Percentiles rank a stretch among this genome's conserved stretches.
Conservation (phyloP, 2,329 filamentous ascomycete species). For the Scleromitrula shiraiana region DNA sequence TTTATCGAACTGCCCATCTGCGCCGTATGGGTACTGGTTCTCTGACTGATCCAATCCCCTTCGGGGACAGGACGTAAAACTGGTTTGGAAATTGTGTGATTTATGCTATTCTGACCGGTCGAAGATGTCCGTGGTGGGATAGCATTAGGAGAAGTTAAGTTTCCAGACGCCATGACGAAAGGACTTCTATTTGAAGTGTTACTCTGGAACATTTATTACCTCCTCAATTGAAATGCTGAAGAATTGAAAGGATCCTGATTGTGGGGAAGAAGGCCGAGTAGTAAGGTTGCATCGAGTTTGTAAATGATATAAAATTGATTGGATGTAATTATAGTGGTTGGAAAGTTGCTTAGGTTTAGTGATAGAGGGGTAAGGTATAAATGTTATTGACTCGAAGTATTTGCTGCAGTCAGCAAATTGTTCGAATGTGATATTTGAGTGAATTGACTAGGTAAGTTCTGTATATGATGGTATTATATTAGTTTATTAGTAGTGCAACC, state of each 20-base stretch:
- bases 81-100: slow-evolving; percentile 21
- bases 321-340: no score
- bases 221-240: neutral
- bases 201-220: slow-evolving; percentile 1
- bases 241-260: neutral
- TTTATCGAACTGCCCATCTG: slow-evolving; percentile 19
- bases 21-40: slow-evolving; percentile 19
- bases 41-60: slow-evolving; percentile 50
- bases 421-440: no score
- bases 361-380: no score
- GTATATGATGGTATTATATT: no score
- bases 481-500: no score
- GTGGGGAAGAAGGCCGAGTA: no score
- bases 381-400: no score
- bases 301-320: no score
- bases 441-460: no score
- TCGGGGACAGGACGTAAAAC: slow-evolving; percentile 51
- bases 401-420: no score
- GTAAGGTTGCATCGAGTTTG: no score
- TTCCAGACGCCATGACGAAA: slow-evolving; percentile 20
- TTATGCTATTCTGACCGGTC: slow-evolving; percentile 38
- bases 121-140: slow-evolving; percentile 71
- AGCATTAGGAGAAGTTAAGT: slow-evolving; percentile 46
- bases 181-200: slow-evolving; percentile 6
- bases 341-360: no score